These are phyloP conservation scores for Ceratocystis colombiana DNA, from an alignment of 2,329 filamentous ascomycete species.

Conservation along the genomic window DNA sequence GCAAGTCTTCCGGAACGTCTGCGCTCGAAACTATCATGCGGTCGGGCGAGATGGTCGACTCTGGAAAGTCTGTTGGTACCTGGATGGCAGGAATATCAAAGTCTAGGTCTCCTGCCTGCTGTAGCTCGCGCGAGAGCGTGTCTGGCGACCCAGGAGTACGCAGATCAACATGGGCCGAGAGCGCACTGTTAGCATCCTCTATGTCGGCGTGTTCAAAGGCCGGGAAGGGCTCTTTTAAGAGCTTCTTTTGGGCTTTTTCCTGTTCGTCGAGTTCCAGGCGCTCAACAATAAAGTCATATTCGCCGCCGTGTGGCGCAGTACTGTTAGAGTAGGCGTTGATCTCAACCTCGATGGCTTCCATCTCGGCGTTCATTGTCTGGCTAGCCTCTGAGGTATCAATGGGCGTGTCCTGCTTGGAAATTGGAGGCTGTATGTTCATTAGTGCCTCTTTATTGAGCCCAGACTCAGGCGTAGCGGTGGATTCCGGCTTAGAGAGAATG, in stretches of 20 bases:
- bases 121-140: neutral
- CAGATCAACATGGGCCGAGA: neutral
- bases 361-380: constrained; percentile 29
- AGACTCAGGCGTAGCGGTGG: neutral
- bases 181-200: constrained; percentile 14
- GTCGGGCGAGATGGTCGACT: constrained; percentile 3
- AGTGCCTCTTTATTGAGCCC: neutral
- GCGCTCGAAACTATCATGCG: constrained; percentile 11
- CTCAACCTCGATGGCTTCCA: constrained; percentile 13
- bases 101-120: neutral
- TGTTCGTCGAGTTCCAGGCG: constrained; percentile 8
- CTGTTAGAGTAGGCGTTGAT: constrained; percentile 15
- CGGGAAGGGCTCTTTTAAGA: neutral
- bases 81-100: neutral
- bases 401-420: neutral
- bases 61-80: constrained; percentile 1
- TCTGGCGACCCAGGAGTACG: neutral
- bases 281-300: constrained; percentile 17
- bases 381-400: neutral
- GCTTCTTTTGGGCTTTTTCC: neutral
- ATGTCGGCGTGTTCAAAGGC: constrained; percentile 5
- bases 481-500: neutral
- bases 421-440: neutral
- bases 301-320: neutral
- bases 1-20: neutral